Conservation (phyloP, 1,139 yeast species). For the Kodamaea arcana region DNA sequence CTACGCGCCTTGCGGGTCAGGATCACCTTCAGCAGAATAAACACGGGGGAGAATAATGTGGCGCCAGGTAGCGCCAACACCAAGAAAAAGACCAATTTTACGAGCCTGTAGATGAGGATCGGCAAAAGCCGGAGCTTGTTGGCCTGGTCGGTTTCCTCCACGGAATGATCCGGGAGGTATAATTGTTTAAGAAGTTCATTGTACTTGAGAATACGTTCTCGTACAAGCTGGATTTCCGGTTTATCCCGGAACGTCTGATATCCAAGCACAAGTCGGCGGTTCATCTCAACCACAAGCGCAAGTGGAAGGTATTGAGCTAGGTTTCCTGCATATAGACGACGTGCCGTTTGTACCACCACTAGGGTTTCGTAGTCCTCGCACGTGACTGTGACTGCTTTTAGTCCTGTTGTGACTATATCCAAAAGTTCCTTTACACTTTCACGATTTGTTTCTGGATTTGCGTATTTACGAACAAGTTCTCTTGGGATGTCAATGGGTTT, state of each 20-base stretch:
- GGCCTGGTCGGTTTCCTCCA: conserved; percentile 29
- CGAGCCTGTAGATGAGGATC: conserved; percentile 26
- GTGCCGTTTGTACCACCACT: conserved; percentile 33
- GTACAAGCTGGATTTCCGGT: conserved; percentile 33
- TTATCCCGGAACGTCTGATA: conserved; percentile 34
- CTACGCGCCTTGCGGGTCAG: conserved; percentile 36
- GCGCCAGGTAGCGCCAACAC: conserved; percentile 41
- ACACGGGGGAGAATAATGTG: conserved; percentile 43
- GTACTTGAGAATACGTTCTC: conserved; percentile 31
- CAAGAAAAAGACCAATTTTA: conserved; percentile 31
- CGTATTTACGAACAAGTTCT: conserved; percentile 57
- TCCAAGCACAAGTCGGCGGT: conserved; percentile 38
- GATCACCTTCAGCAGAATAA: conserved; percentile 33
- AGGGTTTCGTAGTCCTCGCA: conserved; percentile 32
- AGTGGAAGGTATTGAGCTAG: conserved; percentile 54
- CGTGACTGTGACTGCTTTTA: conserved; percentile 31
- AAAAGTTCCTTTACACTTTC: conserved; percentile 56
- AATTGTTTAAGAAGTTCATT: conserved; percentile 30
- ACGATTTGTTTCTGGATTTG: conserved; percentile 59
- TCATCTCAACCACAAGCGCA: conserved; percentile 46
- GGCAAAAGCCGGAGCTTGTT: conserved; percentile 24
- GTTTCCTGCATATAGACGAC: conserved; percentile 58
- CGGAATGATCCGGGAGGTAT: conserved; percentile 45
- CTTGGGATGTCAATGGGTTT: conserved; percentile 38
- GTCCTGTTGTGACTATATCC: conserved; percentile 22